Conservation (phyloP, 768 basidiomycete genomes). For the Psilocybe azurescens region DNA sequence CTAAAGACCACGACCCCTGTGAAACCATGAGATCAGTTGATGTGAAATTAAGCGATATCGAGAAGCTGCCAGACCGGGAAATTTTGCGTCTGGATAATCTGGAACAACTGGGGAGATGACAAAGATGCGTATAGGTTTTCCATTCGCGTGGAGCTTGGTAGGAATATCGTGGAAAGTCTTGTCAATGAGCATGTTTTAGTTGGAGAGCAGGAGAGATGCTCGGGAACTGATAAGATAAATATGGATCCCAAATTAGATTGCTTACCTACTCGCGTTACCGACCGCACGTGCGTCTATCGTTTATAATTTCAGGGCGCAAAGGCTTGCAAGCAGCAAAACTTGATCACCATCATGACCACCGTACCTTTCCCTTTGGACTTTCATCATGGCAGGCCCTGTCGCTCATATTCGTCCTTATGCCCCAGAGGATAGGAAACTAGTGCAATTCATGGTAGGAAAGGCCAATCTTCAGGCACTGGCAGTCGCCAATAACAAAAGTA, state of each 20-base stretch:
- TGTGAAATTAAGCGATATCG: background rate
- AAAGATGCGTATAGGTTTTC: constrained; percentile 78
- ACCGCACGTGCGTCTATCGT: constrained; percentile 17
- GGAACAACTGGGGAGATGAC: constrained; percentile 81
- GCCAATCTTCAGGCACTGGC: constrained; percentile 71
- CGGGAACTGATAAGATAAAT: constrained; percentile 12
- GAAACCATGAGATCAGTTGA: constrained; percentile 4
- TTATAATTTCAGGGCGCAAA: background rate
- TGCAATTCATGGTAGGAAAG: constrained; percentile 70
- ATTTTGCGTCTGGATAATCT: constrained; percentile 88
- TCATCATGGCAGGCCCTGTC: constrained; percentile 40
- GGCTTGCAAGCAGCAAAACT: background rate
- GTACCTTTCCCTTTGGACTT: constrained; percentile 5
- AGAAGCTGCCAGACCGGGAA: constrained; percentile 63
- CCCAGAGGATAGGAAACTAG: constrained; percentile 58
- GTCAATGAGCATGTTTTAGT: constrained; percentile 74
- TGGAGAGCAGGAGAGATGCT: constrained; percentile 6
- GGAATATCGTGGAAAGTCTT: constrained; percentile 81
- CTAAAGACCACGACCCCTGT: constrained; percentile 88
- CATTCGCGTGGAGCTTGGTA: constrained; percentile 62
- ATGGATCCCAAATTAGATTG: constrained; percentile 13
- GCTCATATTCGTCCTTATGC: constrained; percentile 60
- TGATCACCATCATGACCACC: constrained; percentile 9
- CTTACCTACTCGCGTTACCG: constrained; percentile 11
- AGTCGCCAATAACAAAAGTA: constrained; percentile 67